phyloP scores from a whole-genome alignment of 2,329 filamentous ascomycete species.

The Ceratocystiopsis sp. region DNA sequence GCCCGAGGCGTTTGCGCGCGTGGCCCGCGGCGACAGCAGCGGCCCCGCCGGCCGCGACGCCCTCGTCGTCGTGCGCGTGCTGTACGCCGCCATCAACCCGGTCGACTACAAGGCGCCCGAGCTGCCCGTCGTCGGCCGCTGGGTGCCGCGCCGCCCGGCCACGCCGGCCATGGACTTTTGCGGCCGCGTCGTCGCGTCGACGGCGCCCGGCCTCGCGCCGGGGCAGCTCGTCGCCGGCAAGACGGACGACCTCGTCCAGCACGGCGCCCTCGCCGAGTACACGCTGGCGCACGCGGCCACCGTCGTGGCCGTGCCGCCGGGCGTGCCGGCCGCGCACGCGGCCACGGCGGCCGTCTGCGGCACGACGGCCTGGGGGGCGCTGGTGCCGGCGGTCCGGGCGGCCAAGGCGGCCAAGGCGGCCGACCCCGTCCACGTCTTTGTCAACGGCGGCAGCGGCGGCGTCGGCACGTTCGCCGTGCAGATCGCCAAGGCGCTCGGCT shows the following conservation, averaged over 20 bases:
- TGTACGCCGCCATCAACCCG: slow-evolving; percentile 20
- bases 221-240: slow-evolving; percentile 14
- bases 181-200: slow-evolving; percentile 16
- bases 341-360: slow-evolving; percentile 17
- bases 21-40: background rate
- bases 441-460: slow-evolving; percentile 34
- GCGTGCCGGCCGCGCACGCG: background rate
- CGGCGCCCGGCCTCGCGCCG: slow-evolving; percentile 3
- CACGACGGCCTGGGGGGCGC: slow-evolving; percentile 18
- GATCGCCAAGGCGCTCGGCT: slow-evolving; percentile 23
- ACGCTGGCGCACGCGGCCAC: slow-evolving; percentile 16
- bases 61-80: slow-evolving; percentile 16
- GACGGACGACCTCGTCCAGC: slow-evolving; percentile 15
- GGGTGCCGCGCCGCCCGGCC: slow-evolving; percentile 15
- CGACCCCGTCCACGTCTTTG: slow-evolving; percentile 19
- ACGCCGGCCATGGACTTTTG: slow-evolving; percentile 19
- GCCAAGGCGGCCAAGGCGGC: slow-evolving; percentile 5
- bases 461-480: slow-evolving; percentile 30
- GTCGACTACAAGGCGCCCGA: slow-evolving; percentile 18
- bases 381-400: slow-evolving; percentile 12
- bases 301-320: slow-evolving; percentile 14
- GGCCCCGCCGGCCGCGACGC: too few species aligned
- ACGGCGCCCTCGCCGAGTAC: slow-evolving; percentile 20
- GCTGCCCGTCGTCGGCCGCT: slow-evolving; percentile 15
- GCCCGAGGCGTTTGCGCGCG: slow-evolving; percentile 8